Evolutionary conservation across 148 eudicot genomes (phyloP).

Genomic region (Persicaria maculosa): DNA sequence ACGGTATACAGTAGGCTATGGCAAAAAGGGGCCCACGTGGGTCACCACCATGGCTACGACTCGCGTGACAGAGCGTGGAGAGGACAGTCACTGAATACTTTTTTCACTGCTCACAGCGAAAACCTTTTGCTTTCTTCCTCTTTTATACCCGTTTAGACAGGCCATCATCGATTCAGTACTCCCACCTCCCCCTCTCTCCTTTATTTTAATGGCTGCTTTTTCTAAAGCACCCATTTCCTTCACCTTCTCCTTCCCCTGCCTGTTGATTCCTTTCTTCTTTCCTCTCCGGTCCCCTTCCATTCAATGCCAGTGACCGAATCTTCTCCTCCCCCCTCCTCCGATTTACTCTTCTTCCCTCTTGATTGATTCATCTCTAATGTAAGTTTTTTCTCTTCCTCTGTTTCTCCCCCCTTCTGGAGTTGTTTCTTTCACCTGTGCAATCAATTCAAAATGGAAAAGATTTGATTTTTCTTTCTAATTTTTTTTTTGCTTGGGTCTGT

Average conservation of each 20-base stretch:
- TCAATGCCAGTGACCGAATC: conserved; percentile 6
- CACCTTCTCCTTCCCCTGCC: background rate
- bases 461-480: background rate
- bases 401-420: background rate
- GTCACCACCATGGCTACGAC: background rate
- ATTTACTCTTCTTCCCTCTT: background rate
- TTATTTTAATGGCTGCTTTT: conserved; percentile 3
- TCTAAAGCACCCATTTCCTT: background rate
- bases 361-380: background rate
- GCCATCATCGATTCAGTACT: background rate
- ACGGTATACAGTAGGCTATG: background rate
- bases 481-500: background rate
- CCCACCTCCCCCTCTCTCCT: background rate
- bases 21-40: conserved; percentile 13
- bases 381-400: background rate
- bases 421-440: background rate
- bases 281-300: background rate
- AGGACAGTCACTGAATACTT: background rate
- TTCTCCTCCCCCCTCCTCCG: background rate
- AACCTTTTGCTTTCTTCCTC: background rate
- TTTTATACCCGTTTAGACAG: background rate
- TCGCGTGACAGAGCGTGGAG: conserved; percentile 11
- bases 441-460: background rate
- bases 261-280: conserved; percentile 9
- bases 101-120: background rate